These are phyloP conservation scores for Parachlorella kessleri DNA, from an alignment of 139 green algal genomes.

Conservation along the genomic window DNA sequence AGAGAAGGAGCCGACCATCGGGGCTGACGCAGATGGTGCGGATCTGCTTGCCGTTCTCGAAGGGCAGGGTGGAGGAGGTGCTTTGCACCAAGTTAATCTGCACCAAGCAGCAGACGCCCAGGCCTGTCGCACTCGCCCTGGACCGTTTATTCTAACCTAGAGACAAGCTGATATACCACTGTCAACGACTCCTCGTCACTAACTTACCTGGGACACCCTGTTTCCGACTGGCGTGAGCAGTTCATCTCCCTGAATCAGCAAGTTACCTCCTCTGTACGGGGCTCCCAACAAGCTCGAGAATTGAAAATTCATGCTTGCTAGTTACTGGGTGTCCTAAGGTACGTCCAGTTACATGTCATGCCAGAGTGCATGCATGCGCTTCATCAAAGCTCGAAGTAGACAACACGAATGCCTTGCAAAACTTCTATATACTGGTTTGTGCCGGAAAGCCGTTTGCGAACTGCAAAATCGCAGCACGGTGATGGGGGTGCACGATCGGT, in stretches of 20 bases:
- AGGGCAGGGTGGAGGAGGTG: conserved; percentile 77
- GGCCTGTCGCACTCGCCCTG: neutral
- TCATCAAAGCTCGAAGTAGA: too few relatives aligned
- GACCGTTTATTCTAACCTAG: neutral
- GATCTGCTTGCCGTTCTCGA: conserved; percentile 84
- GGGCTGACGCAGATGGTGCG: conserved; percentile 78
- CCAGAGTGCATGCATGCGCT: too few relatives aligned
- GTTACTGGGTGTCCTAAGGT: too few relatives aligned
- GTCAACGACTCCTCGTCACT: too few relatives aligned
- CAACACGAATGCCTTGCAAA: too few relatives aligned
- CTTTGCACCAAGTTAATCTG: conserved; percentile 80
- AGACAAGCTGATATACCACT: neutral
- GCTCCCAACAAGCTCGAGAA: conserved; percentile 92
- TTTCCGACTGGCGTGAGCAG: conserved; percentile 92
- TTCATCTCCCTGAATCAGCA: conserved; percentile 79
- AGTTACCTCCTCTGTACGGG: conserved; percentile 92
- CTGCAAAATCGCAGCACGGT: too few relatives aligned
- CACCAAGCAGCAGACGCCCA: neutral
- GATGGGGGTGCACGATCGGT: too few relatives aligned
- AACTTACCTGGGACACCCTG: conserved; percentile 79
- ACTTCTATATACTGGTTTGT: too few relatives aligned
- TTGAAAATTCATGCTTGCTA: conserved; percentile 79
- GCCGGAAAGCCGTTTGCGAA: too few relatives aligned
- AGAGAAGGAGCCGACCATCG: conserved; percentile 83
- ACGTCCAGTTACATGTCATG: too few relatives aligned